Base-by-base conservation (phyloP, 371 early-diverging fungal genomes). In the Nematocida major region DNA sequence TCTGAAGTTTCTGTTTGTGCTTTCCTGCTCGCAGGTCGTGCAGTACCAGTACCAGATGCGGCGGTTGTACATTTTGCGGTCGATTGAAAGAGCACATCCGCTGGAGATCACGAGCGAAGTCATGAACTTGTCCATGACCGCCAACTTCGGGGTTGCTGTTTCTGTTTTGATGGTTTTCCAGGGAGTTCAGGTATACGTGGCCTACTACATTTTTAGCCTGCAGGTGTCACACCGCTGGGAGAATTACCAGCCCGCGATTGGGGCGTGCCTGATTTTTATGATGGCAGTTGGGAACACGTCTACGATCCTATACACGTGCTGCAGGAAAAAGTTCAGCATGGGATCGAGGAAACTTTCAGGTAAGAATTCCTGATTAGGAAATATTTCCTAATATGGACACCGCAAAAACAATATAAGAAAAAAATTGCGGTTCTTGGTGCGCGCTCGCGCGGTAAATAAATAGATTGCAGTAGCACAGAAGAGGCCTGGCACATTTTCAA, bases 1-100 rank as follows among this genome's bases (percentile, higher is more conserved):
- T 4, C 54, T 73, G 9, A 73, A 73, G 63, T 73, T 73, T 48
- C 32, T 73, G 5, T 73, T 73, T 49, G 22, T 73, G 3, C 54
- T 62, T 20, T 73, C 76, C 4, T 63, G 62, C 51, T 73, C 76
- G 24, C 76, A 73, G 76, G 20, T 73, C 0, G 61, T 73, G 3
- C 76, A 73, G 65, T 73, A 63, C 54, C 76, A 73, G 53, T 73
- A 73, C 65, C 76, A 73, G 38, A 73, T 62, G 66, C 5, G 76
- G 18, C 43, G 76, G 4, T 50, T 73, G 9, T 73, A 73, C 34
- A 49, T 73, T 22, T 38, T 65, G 18, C 39, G 76, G 22, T n/a
- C 76, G 30, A 24, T 73, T 42, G 48, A 59, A 39, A 59, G 65
- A 34, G 76, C 59, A 32, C 47, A 59, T 30, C 62, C 76, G 9